These are phyloP conservation scores for Gelatoporia subvermispora DNA, from an alignment of 768 basidiomycete genomes.

Conservation along the genomic window DNA sequence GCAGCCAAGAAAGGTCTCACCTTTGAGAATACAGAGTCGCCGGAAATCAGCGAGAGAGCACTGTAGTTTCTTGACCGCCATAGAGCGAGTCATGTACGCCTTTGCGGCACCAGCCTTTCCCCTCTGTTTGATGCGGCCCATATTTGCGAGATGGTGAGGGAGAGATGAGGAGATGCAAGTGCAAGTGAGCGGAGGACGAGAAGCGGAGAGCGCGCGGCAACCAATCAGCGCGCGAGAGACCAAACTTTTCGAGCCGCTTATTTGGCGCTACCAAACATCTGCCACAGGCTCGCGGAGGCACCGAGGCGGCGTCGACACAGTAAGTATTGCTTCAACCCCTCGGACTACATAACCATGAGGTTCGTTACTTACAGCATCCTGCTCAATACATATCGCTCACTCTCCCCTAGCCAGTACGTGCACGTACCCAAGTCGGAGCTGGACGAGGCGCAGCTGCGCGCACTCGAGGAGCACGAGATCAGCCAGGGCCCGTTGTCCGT, in stretches of 20 bases:
- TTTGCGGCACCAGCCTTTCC: slow-evolving; percentile 90
- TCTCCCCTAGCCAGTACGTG: slow-evolving; percentile 77
- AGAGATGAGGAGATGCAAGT: neutral
- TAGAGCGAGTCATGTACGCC: slow-evolving; percentile 85
- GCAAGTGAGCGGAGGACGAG: slow-evolving; percentile 1
- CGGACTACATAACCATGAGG: slow-evolving; percentile 15
- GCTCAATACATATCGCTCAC: slow-evolving; percentile 4
- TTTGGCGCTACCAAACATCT: slow-evolving; percentile 13
- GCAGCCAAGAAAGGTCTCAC: slow-evolving; percentile 36
- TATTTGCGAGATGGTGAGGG: slow-evolving; percentile 20
- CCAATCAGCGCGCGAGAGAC: slow-evolving; percentile 15
- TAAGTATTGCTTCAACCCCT: neutral
- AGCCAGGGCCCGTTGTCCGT: slow-evolving; percentile 96
- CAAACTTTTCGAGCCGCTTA: slow-evolving; percentile 23
- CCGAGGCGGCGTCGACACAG: no score
- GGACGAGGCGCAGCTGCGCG: slow-evolving; percentile 93
- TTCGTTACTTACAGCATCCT: slow-evolving; percentile 5
- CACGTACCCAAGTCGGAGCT: slow-evolving; percentile 96
- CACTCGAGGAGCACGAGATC: slow-evolving; percentile 97
- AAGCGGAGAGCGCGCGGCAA: slow-evolving; percentile 9
- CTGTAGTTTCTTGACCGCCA: slow-evolving; percentile 92
- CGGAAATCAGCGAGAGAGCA: slow-evolving; percentile 96
- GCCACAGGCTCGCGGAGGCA: neutral
- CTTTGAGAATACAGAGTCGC: slow-evolving; percentile 94
- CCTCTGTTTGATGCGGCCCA: slow-evolving; percentile 79